Conservation (phyloP, 768 basidiomycete genomes). For the Pleurotus djamor region DNA sequence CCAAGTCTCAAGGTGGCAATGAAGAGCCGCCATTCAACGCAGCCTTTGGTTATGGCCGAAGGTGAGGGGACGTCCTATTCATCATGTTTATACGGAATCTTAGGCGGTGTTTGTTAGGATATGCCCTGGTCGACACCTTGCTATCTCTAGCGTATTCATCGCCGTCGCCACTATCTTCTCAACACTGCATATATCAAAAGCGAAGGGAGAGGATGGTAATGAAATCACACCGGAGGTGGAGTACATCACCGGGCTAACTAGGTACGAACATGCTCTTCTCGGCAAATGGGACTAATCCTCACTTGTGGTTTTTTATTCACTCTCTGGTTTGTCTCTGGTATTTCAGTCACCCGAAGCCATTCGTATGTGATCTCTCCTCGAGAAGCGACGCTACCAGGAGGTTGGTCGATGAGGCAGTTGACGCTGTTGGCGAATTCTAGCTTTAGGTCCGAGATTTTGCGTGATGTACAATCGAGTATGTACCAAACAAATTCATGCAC, state of each 20-base stretch:
- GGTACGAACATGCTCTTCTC: slow-evolving; percentile 26
- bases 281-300: not conserved
- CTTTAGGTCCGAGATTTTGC: too few species aligned
- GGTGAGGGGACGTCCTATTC: slow-evolving; percentile 25
- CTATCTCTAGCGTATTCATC: slow-evolving; percentile 43
- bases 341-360: slow-evolving; percentile 49
- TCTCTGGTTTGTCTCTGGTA: too few species aligned
- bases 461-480: too few species aligned
- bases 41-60: slow-evolving; percentile 57
- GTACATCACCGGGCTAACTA: slow-evolving; percentile 40
- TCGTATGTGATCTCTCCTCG: slow-evolving; percentile 42
- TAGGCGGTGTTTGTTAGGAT: slow-evolving; percentile 11
- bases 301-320: not conserved
- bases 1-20: slow-evolving; percentile 20
- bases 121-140: slow-evolving; percentile 56
- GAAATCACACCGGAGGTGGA: slow-evolving; percentile 34
- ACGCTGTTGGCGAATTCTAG: too few species aligned
- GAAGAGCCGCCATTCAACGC: slow-evolving; percentile 43
- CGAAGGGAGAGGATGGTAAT: slow-evolving; percentile 34
- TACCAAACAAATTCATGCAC: too few species aligned
- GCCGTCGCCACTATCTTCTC: slow-evolving; percentile 42
- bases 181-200: slow-evolving; percentile 40
- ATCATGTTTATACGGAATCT: slow-evolving; percentile 1
- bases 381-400: slow-evolving; percentile 26
- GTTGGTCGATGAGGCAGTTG: not conserved